These are phyloP conservation scores for Bruguiera parviflora DNA, from an alignment of 345 rosid genomes.

Conservation along the genomic window DNA sequence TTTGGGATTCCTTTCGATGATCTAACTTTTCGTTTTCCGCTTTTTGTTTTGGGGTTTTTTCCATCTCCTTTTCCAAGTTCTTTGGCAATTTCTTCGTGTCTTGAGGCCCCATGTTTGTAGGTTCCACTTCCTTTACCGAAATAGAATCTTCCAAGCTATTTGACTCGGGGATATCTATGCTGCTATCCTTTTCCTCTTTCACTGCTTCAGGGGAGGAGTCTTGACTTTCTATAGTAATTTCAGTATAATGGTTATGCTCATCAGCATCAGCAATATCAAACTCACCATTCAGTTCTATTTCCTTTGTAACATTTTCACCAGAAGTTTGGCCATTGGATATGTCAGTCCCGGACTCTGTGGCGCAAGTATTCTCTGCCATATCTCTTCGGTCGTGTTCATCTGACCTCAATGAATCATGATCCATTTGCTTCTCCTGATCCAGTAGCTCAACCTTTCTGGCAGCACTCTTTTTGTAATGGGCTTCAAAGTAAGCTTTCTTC, in stretches of 20 bases:
- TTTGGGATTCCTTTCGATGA: slow-evolving; percentile 39
- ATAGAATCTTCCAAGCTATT: neutral
- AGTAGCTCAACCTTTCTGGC: slow-evolving; percentile 70
- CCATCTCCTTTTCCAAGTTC: slow-evolving; percentile 30
- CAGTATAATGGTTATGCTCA: slow-evolving; percentile 36
- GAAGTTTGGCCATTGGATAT: slow-evolving; percentile 22
- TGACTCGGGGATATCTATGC: neutral
- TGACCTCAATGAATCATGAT: slow-evolving; percentile 27
- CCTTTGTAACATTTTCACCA: slow-evolving; percentile 38
- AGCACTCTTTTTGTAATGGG: slow-evolving; percentile 89
- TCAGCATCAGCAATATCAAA: slow-evolving; percentile 16
- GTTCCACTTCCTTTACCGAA: neutral
- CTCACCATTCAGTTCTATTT: slow-evolving; percentile 31
- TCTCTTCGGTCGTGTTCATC: slow-evolving; percentile 28
- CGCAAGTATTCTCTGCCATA: slow-evolving; percentile 17
- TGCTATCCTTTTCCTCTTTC: neutral
- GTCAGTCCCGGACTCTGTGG: slow-evolving; percentile 22
- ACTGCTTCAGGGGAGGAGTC: neutral
- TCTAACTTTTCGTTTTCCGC: slow-evolving; percentile 31
- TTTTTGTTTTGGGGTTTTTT: slow-evolving; percentile 19
- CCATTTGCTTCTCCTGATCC: slow-evolving; percentile 59
- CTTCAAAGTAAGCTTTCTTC: slow-evolving; percentile 93
- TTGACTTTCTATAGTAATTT: neutral
- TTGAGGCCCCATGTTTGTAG: slow-evolving; percentile 8
- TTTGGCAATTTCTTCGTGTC: slow-evolving; percentile 28